Base-by-base conservation (phyloP, 345 rosid genomes). In the Gossypium bickii region DNA sequence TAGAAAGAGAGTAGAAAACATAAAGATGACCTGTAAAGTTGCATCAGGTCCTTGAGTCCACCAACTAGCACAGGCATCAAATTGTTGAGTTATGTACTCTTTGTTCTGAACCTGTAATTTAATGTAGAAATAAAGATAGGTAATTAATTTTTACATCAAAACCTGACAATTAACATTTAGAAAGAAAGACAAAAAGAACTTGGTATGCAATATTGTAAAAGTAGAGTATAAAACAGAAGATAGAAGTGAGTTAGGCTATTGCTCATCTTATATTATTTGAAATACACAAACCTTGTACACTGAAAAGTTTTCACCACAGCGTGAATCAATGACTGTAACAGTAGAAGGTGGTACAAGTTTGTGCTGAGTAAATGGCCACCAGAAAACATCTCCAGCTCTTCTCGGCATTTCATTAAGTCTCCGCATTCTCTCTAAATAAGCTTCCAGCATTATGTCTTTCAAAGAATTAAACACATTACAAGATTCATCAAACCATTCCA, bases 341-440 rank as follows among this genome's bases (percentile, higher is more conserved):
- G 45, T 74, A 63, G 78, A 88, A 81, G 90, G 85, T 11, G 86
- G 86, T 43, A 95, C 90, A 78, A 88, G 88, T 70, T 81, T 83
- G 83, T 95, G 99, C 82, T 95, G 97, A 84, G 99, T 93, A 82
- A 93, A 93, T 7, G 99, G 98, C 99, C 99, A 91, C 98, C 99
- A 95, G 73, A 95, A 87, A 76, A 85, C 81, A 55, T 93, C 84
- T 49, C 84, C 81, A 48, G 98, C 98, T 76, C 72, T 90, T 86
- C 84, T 93, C 12, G 87, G 79, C 97, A 93, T 91, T 57, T 82
- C 83, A 70, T 81, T 80, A 74, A 95, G 74, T 78, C 88, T 86
- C 20, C 78, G 80, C 47, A 91, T 75, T 79, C 97, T 89, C 81
- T 89, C 86, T 71, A 76, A 80, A 83, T 87, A 83, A 80, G 91